Evolutionary conservation across 2,329 filamentous ascomycete genomes (phyloP), one percentile per base, ranked within the genome.

Genomic region (Epichloe sylvatica): DNA sequence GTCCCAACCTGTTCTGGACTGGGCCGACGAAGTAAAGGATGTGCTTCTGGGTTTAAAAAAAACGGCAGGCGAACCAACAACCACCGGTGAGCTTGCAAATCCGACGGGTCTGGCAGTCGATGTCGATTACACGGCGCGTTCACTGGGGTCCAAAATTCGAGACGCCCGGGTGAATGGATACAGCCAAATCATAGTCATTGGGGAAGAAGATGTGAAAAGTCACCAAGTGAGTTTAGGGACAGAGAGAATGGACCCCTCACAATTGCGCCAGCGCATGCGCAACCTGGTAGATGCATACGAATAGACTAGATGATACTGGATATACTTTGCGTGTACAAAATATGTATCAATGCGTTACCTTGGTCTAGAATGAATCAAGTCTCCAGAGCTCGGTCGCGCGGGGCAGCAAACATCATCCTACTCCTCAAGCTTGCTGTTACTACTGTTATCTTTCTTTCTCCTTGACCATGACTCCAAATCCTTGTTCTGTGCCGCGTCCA

Each of bases 141-240:
- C 77, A 1, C 63, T 94, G 8, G 72, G 74, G 2, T 77, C 80
- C 60, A 94, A 92, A 64, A 74, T 88, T 21, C 74, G 75, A 34
- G 79, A 85, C 60, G 88, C 87, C n/a, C 82, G 77, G 55, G 62
- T 67, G 45, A 83, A 81, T 64, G 82, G 81, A 39, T 92, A 90
- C 62, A 80, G 84, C 48, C 71, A 86, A 49, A 79, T 92, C 47
- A 73, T 87, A 34, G 80, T 89, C 1, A 70, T 92, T 11, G 89
- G 89, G 1, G 71, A 78, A 33, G 73, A 73, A 50, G 80, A 90
- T 56, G 65, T 85, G 2, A 66, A 70, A n/a, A 71, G 70, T 13
- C 70, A 72, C 38, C 75, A 71, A n/a, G 70, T 89, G 34, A 76
- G 56, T 5, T 52, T 64, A 19, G 63, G 38, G 38, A 67, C 66